Percentiles rank a stretch among this genome's conserved stretches.
phyloP scores from a whole-genome alignment of 2,329 filamentous ascomycete species.

The Fusarium illudens region DNA sequence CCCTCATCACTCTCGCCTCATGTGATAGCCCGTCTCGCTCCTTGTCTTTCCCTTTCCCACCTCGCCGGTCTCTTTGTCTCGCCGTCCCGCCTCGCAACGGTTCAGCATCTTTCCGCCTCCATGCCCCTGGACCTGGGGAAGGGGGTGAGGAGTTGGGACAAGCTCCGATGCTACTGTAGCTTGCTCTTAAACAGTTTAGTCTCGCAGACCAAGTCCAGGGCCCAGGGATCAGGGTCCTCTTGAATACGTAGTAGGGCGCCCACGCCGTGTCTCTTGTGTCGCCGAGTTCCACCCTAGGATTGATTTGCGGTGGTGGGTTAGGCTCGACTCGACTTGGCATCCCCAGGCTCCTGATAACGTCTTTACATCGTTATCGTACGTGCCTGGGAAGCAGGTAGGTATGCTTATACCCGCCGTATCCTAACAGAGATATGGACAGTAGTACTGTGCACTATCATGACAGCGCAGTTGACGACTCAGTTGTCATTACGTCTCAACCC shows the following conservation, averaged over 20 bases:
- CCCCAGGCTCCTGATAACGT: constrained; percentile 18
- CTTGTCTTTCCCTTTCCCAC: constrained; percentile 3
- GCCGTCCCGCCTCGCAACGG: neutral
- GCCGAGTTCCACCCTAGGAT: constrained; percentile 20
- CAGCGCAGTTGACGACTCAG: neutral
- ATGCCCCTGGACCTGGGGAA: constrained; percentile 29
- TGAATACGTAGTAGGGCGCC: constrained; percentile 10
- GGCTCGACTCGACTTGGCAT: constrained; percentile 7
- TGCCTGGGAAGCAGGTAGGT: neutral
- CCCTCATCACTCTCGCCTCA: constrained; percentile 1
- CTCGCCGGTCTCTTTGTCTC: constrained; percentile 13
- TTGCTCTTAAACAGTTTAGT: constrained; percentile 29
- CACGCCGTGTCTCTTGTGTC: constrained; percentile 14
- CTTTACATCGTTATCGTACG: constrained; percentile 2
- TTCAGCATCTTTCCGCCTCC: constrained; percentile 9
- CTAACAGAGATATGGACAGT: neutral
- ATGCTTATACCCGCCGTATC: neutral
- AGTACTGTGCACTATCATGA: constrained; percentile 15
- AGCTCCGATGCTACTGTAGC: constrained; percentile 23
- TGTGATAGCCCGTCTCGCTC: neutral
- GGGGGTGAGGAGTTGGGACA: constrained; percentile 30
- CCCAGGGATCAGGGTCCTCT: constrained; percentile 24
- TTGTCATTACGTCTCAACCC: constrained; percentile 16
- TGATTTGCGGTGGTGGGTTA: constrained; percentile 1
- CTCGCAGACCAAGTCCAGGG: constrained; percentile 1